These are phyloP conservation scores for Malassezia dermatis DNA, from an alignment of 1,284 basidiomycete genomes.

Conservation along the genomic window DNA sequence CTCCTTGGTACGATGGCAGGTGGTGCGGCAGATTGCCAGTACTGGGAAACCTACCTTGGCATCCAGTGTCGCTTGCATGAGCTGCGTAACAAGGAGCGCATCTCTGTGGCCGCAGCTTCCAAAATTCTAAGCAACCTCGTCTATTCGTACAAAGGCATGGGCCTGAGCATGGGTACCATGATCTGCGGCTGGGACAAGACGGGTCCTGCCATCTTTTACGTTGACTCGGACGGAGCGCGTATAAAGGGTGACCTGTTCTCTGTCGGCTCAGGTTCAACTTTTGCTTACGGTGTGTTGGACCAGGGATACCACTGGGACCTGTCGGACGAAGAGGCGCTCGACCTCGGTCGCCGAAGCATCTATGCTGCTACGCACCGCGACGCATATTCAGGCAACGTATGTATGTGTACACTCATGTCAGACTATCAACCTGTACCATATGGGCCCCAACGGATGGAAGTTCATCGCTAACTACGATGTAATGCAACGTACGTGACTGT, in stretches of 20 bases:
- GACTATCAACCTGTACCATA: conserved; percentile 87
- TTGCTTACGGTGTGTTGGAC: conserved; percentile 95
- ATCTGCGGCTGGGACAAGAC: conserved; percentile 99
- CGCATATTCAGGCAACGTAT: conserved; percentile 71
- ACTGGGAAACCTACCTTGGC: conserved; percentile 72
- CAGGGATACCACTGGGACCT: conserved; percentile 93
- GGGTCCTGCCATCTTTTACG: conserved; percentile 93
- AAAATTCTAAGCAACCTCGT: conserved; percentile 96
- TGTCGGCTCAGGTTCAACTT: conserved; percentile 94
- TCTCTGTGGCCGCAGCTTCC: conserved; percentile 93
- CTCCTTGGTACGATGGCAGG: conserved; percentile 97
- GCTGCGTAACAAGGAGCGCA: conserved; percentile 89
- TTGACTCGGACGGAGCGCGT: conserved; percentile 91
- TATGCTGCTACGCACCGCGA: conserved; percentile 89
- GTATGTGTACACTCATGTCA: conserved; percentile 13
- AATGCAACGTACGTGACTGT: conserved; percentile 23
- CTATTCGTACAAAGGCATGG: conserved; percentile 98
- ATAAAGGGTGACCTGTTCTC: conserved; percentile 95
- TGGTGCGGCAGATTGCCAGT: conserved; percentile 59
- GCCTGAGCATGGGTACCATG: conserved; percentile 99
- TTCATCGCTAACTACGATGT: conserved; percentile 47
- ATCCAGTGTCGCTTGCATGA: conserved; percentile 96
- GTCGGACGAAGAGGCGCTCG: conserved; percentile 83
- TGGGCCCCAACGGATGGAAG: conserved; percentile 73
- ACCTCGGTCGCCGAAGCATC: conserved; percentile 85